Evolutionary conservation across 1,139 yeast species (phyloP), one percentile per base, ranked within the genome.

Genomic region (Lodderomyces oxycetoniae): DNA sequence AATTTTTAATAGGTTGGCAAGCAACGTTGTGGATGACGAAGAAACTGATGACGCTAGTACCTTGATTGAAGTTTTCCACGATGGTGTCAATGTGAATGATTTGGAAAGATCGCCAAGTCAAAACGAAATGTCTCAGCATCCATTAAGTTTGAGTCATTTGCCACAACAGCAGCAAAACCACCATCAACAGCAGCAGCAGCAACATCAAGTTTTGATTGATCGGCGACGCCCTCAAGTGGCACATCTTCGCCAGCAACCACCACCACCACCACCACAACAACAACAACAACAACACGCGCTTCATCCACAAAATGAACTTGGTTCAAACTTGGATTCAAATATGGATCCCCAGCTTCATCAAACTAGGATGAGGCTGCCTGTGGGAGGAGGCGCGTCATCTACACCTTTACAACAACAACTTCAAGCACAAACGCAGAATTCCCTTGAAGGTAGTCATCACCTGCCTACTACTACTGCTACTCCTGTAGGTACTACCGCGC

Each of bases 301-400:
- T 13, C 35, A 23, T 12, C 42, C 29, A 26, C 28, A 32, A 9
- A 47, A 36, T 25, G 39, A 30, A 21, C 23, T 38, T 17, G 23
- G 30, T 15, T 20, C 35, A n/a, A 53, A 48, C 17, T 44, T 59
- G 28, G 66, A 59, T 27, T 55, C 58, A 33, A 59, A 56, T 40
- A 59, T 61, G 63, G 69, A 62, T 43, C 67, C 67, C 4, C 64
- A 60, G 26, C 48, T 64, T 26, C 67, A 25, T 20, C 25, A 20
- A n/a, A n/a, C n/a, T n/a, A n/a, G n/a, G n/a, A n/a, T n/a, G n/a
- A n/a, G n/a, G n/a, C n/a, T n/a, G n/a, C n/a, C n/a, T n/a, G n/a
- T n/a, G n/a, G n/a, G n/a, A n/a, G n/a, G n/a, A n/a, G n/a, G n/a
- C n/a, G n/a, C n/a, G n/a, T n/a, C n/a, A n/a, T n/a, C n/a, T n/a